phyloP scores from a whole-genome alignment of 2,329 filamentous ascomycete species.

The Alternaria incomplexa region DNA sequence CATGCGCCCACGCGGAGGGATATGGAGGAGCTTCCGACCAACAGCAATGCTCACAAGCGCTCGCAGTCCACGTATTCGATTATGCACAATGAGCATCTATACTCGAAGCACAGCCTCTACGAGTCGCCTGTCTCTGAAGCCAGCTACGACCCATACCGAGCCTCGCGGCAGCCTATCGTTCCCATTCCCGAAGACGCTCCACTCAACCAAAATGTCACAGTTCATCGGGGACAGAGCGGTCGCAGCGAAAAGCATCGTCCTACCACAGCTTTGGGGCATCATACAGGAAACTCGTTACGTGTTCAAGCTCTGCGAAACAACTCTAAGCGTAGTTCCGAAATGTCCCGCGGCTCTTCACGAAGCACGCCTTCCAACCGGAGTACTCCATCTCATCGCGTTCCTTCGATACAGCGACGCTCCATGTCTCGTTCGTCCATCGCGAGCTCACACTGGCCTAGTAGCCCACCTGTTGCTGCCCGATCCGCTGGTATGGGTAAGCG shows the following conservation, averaged over 20 bases:
- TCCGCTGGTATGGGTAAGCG: slow-evolving; percentile 63
- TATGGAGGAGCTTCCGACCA: slow-evolving; percentile 43
- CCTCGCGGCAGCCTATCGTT: slow-evolving; percentile 63
- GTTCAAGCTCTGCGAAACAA: slow-evolving; percentile 48
- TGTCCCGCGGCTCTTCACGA: slow-evolving; percentile 39
- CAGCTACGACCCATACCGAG: slow-evolving; percentile 86
- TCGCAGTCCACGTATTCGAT: slow-evolving; percentile 64
- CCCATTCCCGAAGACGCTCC: slow-evolving; percentile 52
- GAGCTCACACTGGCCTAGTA: slow-evolving; percentile 57
- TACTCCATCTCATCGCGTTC: slow-evolving; percentile 34
- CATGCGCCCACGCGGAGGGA: slow-evolving; percentile 31
- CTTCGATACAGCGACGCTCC: slow-evolving; percentile 30
- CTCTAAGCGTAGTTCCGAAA: slow-evolving; percentile 39
- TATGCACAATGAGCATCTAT: slow-evolving; percentile 60
- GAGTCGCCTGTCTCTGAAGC: slow-evolving; percentile 58
- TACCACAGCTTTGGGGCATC: slow-evolving; percentile 46
- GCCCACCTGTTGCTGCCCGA: slow-evolving; percentile 55
- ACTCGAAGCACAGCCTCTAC: slow-evolving; percentile 56
- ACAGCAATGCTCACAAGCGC: slow-evolving; percentile 45
- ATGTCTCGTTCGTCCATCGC: slow-evolving; percentile 52
- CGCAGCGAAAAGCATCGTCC: slow-evolving; percentile 45
- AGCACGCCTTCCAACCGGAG: slow-evolving; percentile 26
- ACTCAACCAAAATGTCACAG: slow-evolving; percentile 70
- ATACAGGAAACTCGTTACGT: slow-evolving; percentile 52
- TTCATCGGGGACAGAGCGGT: slow-evolving; percentile 62